Evolutionary conservation across 345 rosid species (phyloP).

Genomic region (Psidium guajava): DNA sequence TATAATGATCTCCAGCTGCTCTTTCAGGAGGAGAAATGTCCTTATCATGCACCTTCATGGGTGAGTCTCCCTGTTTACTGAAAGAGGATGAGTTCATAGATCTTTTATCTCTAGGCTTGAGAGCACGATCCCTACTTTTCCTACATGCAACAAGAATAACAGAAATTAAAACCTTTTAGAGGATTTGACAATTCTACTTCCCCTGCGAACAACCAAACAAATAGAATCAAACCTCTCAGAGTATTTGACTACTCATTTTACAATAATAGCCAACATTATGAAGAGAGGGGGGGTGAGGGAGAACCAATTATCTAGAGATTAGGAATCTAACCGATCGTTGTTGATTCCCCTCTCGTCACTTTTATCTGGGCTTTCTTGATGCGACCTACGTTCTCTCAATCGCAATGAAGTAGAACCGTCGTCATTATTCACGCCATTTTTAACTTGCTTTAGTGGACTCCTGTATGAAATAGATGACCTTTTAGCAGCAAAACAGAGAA

Average conservation of each 20-base stretch:
- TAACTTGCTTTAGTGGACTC: conserved; percentile 3
- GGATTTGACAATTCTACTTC: not conserved
- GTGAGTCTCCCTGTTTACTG: conserved; percentile 24
- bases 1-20: conserved; percentile 4
- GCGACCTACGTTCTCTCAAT: conserved; percentile 18
- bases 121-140: conserved; percentile 20
- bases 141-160: conserved; percentile 8
- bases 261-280: not conserved
- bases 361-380: conserved; percentile 11
- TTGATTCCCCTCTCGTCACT: conserved; percentile 18
- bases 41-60: conserved; percentile 8
- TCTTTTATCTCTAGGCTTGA: conserved; percentile 16
- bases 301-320: not conserved
- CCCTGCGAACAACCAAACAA: not conserved
- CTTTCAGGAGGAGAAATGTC: conserved; percentile 16
- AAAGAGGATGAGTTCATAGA: conserved; percentile 18
- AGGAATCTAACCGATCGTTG: conserved; percentile 15
- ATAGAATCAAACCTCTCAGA: not conserved
- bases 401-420: conserved; percentile 18
- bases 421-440: conserved; percentile 2
- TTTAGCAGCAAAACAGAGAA: not conserved
- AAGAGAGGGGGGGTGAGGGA: not conserved
- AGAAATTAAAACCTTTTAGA: not conserved
- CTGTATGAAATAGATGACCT: conserved; percentile 1
- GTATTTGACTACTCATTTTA: not conserved